Base-by-base conservation (phyloP, 2,329 filamentous ascomycete genomes). In the Daldinia sp. region DNA sequence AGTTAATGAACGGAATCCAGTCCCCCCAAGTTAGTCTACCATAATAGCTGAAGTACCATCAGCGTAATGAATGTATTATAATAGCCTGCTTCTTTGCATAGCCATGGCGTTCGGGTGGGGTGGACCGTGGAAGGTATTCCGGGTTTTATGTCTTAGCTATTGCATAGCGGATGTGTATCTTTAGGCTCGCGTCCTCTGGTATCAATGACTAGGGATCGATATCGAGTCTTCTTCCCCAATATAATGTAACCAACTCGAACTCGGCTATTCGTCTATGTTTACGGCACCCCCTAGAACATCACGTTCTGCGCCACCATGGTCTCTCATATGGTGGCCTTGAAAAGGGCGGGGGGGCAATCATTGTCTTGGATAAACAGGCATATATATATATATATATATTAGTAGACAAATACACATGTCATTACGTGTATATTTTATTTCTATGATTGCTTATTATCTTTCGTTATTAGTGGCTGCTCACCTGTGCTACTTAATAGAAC, bases 71-170 rank as follows among this genome's bases (percentile, higher is more conserved):
- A 8, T 67, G 43, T 64, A 66, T 66, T 50, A 39, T 63, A 52
- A 39, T 41, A 56, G 55, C 49, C 47, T 62, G 27, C 39, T 64
- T 63, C 29, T 65, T 61, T 69, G 68, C 71, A 72, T 72, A 67
- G 71, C 69, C 45, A 47, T 34, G 71, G 71, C 64, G 71, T 72
- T 68, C 51, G 15, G 57, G 58, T 23, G 57, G 54, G 34, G 58
- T 39, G 15, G 25, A 37, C 17, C 4, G 39, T 56, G 34, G 41
- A n/a, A 13, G 17, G 8, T n/a, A 50, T 57, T 35, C 9, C 21
- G 29, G 30, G 30, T 25, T 21, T 52, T 53, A 48, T 49, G 55
- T 39, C 19, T 52, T 37, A 11, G 23, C 47, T 30, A 29, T 48
- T 15, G 48, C 49, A 29, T 32, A 19, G 15, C 29, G 17, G 50